Evolutionary conservation across 371 early-diverging fungal species (phyloP).

Genomic region (Actinomortierella wolfii): DNA sequence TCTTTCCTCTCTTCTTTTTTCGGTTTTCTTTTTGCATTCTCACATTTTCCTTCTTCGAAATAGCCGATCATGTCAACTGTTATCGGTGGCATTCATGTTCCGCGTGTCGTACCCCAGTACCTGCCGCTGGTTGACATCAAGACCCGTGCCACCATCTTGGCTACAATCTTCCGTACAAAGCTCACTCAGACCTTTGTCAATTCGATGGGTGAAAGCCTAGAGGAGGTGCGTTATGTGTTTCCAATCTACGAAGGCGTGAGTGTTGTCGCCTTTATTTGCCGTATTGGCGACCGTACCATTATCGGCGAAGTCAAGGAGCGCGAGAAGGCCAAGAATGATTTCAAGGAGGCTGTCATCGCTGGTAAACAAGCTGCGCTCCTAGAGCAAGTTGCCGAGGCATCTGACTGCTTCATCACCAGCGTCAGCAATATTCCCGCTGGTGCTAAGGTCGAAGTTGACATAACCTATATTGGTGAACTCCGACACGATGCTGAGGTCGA

Average conservation of each 20-base stretch:
- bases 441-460: conserved; percentile 34
- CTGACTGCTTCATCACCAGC: conserved; percentile 22
- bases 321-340: conserved; percentile 13
- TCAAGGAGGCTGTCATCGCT: conserved; percentile 14
- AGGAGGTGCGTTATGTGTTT: conserved; percentile 13
- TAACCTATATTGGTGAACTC: conserved; percentile 51
- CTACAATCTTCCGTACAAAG: conserved; percentile 7
- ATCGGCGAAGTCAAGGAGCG: conserved; percentile 24
- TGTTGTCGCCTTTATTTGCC: conserved; percentile 18
- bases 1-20: too few species aligned
- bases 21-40: too few species aligned
- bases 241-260: conserved; percentile 22
- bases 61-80: too few species aligned
- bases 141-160: conserved; percentile 16
- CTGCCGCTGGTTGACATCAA: conserved; percentile 17
- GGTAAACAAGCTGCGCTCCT: conserved; percentile 17
- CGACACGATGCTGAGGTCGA: conserved; percentile 49
- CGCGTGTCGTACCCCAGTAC: neutral
- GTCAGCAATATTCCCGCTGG: conserved; percentile 21
- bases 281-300: conserved; percentile 17
- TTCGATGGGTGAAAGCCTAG: conserved; percentile 6
- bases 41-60: too few species aligned
- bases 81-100: too few species aligned
- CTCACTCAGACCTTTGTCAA: conserved; percentile 20
- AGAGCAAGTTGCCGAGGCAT: conserved; percentile 11